These are phyloP conservation scores for Polymyxa betae DNA, from an alignment of 208 protist species.

Conservation along the genomic window DNA sequence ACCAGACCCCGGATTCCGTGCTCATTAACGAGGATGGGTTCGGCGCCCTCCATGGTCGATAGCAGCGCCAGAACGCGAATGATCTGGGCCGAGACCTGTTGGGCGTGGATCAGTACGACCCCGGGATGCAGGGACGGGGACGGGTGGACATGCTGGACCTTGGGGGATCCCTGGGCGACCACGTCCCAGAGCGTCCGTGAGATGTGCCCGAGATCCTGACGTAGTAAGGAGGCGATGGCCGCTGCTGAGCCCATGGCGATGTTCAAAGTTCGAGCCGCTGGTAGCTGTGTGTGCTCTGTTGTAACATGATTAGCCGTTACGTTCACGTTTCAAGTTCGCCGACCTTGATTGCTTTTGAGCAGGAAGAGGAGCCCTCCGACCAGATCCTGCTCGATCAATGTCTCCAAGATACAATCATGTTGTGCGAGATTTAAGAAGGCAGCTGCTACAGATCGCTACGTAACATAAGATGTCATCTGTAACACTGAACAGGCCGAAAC, in stretches of 20 bases:
- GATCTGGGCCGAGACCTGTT: constrained; percentile 9
- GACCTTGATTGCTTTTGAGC: constrained; percentile 23
- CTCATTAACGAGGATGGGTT: constrained; percentile 45
- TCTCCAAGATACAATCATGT: constrained; percentile 37
- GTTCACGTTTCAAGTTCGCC: background rate
- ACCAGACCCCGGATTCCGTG: background rate
- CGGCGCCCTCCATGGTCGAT: constrained; percentile 7
- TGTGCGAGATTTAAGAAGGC: constrained; percentile 38
- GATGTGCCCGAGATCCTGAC: background rate
- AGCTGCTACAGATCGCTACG: constrained; percentile 15
- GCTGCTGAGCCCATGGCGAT: background rate
- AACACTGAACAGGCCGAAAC: background rate
- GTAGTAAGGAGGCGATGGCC: background rate
- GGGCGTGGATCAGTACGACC: background rate
- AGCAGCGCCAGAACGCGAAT: constrained; percentile 28
- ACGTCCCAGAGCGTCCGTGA: constrained; percentile 24
- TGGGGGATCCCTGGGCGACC: constrained; percentile 12
- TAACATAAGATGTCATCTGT: background rate
- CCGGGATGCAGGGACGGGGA: background rate
- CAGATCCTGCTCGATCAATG: constrained; percentile 37
- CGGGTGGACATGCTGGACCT: background rate
- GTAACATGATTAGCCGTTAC: background rate
- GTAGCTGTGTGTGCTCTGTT: background rate
- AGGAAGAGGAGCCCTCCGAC: constrained; percentile 7
- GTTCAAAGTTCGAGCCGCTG: constrained; percentile 15